Conservation (phyloP, 306 rosid species). For the Acmispon strigosus region DNA sequence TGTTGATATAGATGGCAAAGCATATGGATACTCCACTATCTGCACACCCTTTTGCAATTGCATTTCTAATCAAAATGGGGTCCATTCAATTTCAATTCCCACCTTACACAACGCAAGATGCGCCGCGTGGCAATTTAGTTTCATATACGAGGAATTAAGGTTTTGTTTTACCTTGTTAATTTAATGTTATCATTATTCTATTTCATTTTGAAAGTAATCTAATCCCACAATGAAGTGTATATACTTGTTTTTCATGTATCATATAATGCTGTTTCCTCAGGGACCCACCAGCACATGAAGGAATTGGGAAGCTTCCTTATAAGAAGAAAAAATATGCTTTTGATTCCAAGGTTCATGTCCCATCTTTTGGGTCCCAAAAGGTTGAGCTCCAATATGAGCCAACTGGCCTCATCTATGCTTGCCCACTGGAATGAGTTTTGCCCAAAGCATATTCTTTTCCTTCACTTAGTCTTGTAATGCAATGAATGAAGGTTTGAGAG, state of each 20-base stretch:
- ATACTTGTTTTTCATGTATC: neutral
- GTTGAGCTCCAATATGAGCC: constrained; percentile 5
- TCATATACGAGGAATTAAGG: neutral
- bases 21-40: constrained; percentile 53
- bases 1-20: constrained; percentile 14
- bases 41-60: constrained; percentile 25
- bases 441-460: neutral
- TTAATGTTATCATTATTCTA: neutral
- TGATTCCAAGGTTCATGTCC: neutral
- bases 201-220: neutral
- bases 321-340: constrained; percentile 1
- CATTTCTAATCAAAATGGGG: constrained; percentile 40
- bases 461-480: too few species aligned
- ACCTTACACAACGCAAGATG: constrained; percentile 25
- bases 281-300: constrained; percentile 23
- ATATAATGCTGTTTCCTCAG: neutral
- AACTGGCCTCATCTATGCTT: constrained; percentile 13
- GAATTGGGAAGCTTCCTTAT: constrained; percentile 25
- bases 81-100: constrained; percentile 23
- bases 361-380: constrained; percentile 26
- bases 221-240: neutral
- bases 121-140: constrained; percentile 22
- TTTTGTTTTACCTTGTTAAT: neutral
- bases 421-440: neutral
- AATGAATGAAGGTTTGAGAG: neutral